Evolutionary conservation across 2,329 filamentous ascomycete species (phyloP).

Genomic region (Aspergillus sp.): DNA sequence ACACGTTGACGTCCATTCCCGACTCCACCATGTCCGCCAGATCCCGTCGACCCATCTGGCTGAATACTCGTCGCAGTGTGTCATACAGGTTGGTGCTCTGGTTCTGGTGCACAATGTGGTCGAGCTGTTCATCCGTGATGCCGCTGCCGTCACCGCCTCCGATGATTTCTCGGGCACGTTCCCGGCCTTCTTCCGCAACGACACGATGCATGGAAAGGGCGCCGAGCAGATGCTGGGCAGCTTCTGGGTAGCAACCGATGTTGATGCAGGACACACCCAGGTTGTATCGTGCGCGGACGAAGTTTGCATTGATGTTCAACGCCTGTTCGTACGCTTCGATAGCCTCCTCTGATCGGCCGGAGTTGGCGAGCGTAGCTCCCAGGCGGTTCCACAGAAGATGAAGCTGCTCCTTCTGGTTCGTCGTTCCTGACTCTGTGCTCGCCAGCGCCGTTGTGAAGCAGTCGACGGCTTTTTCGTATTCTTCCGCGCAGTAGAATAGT

Average conservation of each 20-base stretch:
- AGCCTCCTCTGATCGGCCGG: slow-evolving; percentile 88
- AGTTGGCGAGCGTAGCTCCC: slow-evolving; percentile 94
- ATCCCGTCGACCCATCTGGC: slow-evolving; percentile 89
- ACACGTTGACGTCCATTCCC: slow-evolving; percentile 87
- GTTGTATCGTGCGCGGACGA: slow-evolving; percentile 96
- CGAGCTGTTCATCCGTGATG: slow-evolving; percentile 72
- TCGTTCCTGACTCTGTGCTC: slow-evolving; percentile 78
- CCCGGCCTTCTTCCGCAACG: slow-evolving; percentile 81
- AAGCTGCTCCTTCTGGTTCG: slow-evolving; percentile 82
- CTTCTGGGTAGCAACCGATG: slow-evolving; percentile 91
- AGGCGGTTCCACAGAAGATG: slow-evolving; percentile 97
- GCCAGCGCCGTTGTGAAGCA: slow-evolving; percentile 94
- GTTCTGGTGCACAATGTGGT: slow-evolving; percentile 91
- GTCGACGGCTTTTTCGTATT: slow-evolving; percentile 98
- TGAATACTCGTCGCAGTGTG: slow-evolving; percentile 91
- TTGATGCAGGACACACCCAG: slow-evolving; percentile 96
- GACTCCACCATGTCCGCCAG: slow-evolving; percentile 83
- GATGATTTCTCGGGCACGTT: slow-evolving; percentile 82
- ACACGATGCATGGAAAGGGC: slow-evolving; percentile 95
- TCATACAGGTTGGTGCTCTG: slow-evolving; percentile 97
- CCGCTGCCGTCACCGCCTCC: slow-evolving; percentile 56
- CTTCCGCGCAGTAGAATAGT: slow-evolving; percentile 95
- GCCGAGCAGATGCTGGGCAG: slow-evolving; percentile 87
- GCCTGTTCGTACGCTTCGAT: slow-evolving; percentile 97
- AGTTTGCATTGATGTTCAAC: slow-evolving; percentile 87